phyloP scores from a whole-genome alignment of 768 basidiomycete species.

The Lentinus tigrinus region DNA sequence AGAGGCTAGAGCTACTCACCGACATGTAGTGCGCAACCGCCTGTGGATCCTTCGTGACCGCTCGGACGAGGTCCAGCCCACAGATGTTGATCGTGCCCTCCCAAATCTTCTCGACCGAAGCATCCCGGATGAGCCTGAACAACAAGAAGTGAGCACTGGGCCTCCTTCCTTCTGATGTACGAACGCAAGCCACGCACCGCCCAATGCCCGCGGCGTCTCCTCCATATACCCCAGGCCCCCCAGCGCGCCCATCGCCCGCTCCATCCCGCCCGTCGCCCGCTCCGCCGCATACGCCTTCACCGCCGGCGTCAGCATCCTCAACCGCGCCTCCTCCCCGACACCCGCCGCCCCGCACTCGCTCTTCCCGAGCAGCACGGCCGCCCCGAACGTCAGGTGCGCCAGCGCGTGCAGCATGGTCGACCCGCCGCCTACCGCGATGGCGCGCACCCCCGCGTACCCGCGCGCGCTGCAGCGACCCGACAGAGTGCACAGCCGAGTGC shows the following conservation, averaged over 20 bases:
- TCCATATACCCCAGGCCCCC: slow-evolving; percentile 86
- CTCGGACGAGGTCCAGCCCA: slow-evolving; percentile 62
- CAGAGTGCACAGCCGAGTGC: slow-evolving; percentile 51
- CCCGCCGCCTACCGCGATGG: slow-evolving; percentile 52
- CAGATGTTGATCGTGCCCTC: slow-evolving; percentile 73
- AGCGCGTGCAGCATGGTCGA: slow-evolving; percentile 57
- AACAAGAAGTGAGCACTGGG: background rate
- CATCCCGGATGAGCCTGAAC: slow-evolving; percentile 54
- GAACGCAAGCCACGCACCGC: slow-evolving; percentile 44
- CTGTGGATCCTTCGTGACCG: slow-evolving; percentile 40
- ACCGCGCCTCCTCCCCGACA: slow-evolving; percentile 48
- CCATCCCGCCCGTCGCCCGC: slow-evolving; percentile 60
- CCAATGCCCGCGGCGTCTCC: slow-evolving; percentile 74
- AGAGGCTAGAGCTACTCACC: slow-evolving; percentile 38
- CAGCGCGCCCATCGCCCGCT: slow-evolving; percentile 70
- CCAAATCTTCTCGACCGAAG: slow-evolving; percentile 80
- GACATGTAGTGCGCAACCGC: slow-evolving; percentile 46
- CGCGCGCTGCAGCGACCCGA: slow-evolving; percentile 61
- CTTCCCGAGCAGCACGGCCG: slow-evolving; percentile 57
- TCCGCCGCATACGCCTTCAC: slow-evolving; percentile 71
- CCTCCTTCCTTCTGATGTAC: no score
- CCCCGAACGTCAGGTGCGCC: slow-evolving; percentile 62
- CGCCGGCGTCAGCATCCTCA: slow-evolving; percentile 68
- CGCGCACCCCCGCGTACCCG: slow-evolving; percentile 59
- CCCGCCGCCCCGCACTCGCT: slow-evolving; percentile 54